Evolutionary conservation across 495 filamentous ascomycete genomes (phyloP), one percentile per base, ranked within the genome.

Genomic region (Talaromyces borbonicus): DNA sequence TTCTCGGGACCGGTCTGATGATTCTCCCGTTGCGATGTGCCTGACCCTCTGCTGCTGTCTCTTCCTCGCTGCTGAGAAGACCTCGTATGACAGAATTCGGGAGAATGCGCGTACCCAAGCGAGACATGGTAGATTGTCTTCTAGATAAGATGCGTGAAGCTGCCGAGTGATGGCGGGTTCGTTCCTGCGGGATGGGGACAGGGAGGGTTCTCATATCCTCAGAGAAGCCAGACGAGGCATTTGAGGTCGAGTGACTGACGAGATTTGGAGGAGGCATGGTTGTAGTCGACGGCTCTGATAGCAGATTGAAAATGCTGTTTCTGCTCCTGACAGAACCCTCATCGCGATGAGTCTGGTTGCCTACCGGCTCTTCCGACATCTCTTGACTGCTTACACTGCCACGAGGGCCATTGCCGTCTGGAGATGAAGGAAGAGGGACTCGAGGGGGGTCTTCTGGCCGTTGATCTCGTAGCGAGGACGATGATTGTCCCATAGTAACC

Each of bases 401-500:
- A 67, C 53, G 51, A 18, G 48, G 26, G 37, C 51, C 47, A 43
- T 55, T 56, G 50, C 51, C 58, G 29, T 48, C 38, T 51, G 41
- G 44, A 40, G 57, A 53, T 33, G 49, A 54, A 27, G 55, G 51
- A 38, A 50, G 12, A 46, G 48, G 36, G 29, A 50, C 46, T 49
- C 57, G 54, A 43, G 56, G 29, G 32, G 52, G 52, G 35, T 43
- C 53, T 46, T 46, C 58, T 40, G 63, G 57, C 36, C 61, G 59
- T 38, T 54, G 55, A 47, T 65, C 55, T 61, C 65, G 58, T 52
- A 64, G 62, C 37, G 67, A 67, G 38, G 69, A 71, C 23, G 65
- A 67, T 52, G 64, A 61, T 53, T 70, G 68, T 66, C 68, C 68
- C 68, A 72, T 72, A 70, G 62, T 69, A 70, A n/a, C 14, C 12